These are phyloP conservation scores for Nothophoma quercina DNA, from an alignment of 2,329 filamentous ascomycete genomes.

Conservation along the genomic window DNA sequence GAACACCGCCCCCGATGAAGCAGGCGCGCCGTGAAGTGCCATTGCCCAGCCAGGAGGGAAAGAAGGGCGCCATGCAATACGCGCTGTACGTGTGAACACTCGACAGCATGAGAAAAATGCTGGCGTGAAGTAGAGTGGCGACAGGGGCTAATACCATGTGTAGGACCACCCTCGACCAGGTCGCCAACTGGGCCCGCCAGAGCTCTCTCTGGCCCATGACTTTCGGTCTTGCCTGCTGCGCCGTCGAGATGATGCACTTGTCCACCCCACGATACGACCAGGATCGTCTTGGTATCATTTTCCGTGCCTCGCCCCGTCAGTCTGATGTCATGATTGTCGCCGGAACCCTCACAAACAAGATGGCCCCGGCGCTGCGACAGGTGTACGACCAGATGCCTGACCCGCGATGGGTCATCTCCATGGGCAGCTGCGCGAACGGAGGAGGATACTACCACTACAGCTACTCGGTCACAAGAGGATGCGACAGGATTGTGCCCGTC, in stretches of 20 bases:
- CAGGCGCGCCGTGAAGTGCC: conserved; percentile 73
- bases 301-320: conserved; percentile 87
- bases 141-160: conserved; percentile 25
- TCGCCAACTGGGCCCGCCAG: conserved; percentile 87
- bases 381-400: conserved; percentile 97
- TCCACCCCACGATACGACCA: conserved; percentile 93
- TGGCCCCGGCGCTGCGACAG: conserved; percentile 88
- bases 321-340: conserved; percentile 96
- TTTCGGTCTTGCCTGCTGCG: conserved; percentile 89
- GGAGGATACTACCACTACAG: conserved; percentile 89
- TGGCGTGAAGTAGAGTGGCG: neutral
- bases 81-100: conserved; percentile 71
- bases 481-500: conserved; percentile 81
- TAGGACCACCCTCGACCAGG: conserved; percentile 80
- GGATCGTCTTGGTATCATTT: conserved; percentile 89
- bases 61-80: conserved; percentile 84
- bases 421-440: conserved; percentile 86
- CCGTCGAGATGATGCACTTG: conserved; percentile 93
- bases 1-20: conserved; percentile 61
- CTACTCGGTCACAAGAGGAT: conserved; percentile 79
- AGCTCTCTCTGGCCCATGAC: conserved; percentile 92
- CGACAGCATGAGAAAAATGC: neutral
- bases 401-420: conserved; percentile 84
- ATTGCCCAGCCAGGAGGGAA: conserved; percentile 78
- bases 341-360: conserved; percentile 93